Evolutionary conservation across 371 early-diverging fungal genomes (phyloP).

Genomic region (Syncephalastrum monosporum): DNA sequence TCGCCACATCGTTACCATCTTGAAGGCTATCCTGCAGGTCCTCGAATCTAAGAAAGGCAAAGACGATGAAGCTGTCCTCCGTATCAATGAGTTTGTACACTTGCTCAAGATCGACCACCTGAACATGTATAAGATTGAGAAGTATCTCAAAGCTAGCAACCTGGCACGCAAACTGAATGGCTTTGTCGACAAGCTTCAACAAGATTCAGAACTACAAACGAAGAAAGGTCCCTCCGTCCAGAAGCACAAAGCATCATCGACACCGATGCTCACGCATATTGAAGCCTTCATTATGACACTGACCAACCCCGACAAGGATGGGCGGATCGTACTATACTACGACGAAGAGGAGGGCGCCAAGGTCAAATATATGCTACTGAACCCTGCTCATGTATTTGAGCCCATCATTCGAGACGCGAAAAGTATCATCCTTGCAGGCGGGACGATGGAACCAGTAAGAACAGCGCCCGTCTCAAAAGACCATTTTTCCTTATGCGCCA

Average conservation of each 20-base stretch:
- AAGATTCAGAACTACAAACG: slow-evolving; percentile 34
- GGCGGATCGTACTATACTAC: slow-evolving; percentile 59
- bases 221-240: slow-evolving; percentile 10
- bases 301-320: slow-evolving; percentile 66
- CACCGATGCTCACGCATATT: slow-evolving; percentile 52
- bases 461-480: background rate
- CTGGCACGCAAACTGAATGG: slow-evolving; percentile 75
- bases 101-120: slow-evolving; percentile 74
- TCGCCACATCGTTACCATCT: slow-evolving; percentile 58
- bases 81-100: slow-evolving; percentile 74
- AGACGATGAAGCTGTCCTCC: slow-evolving; percentile 38
- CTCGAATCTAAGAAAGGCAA: slow-evolving; percentile 24
- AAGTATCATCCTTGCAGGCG: slow-evolving; percentile 91
- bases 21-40: slow-evolving; percentile 35
- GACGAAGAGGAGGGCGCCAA: slow-evolving; percentile 22
- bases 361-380: slow-evolving; percentile 77
- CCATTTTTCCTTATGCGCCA: background rate
- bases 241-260: slow-evolving; percentile 6
- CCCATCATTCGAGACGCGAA: slow-evolving; percentile 79
- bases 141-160: slow-evolving; percentile 68
- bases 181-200: slow-evolving; percentile 47
- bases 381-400: slow-evolving; percentile 83
- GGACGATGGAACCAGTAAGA: slow-evolving; percentile 92
- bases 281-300: slow-evolving; percentile 61
- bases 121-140: slow-evolving; percentile 81